Conservation (phyloP, 495 filamentous ascomycete genomes). For the Friedmanniomyces simplex region DNA sequence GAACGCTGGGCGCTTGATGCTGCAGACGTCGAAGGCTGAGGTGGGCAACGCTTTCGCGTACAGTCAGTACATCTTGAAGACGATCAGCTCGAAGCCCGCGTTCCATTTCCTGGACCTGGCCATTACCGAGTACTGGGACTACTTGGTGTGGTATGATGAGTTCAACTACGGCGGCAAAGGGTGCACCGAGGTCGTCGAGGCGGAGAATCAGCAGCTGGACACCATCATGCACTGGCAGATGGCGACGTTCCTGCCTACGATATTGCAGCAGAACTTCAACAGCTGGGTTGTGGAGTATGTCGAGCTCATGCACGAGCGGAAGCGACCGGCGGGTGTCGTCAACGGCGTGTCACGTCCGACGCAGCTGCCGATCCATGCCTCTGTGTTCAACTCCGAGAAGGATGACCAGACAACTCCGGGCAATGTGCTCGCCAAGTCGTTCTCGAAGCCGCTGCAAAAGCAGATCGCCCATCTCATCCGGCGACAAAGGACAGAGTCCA, state of each 20-base stretch:
- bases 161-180: slow-evolving; percentile 97
- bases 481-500: slow-evolving; percentile 73
- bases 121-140: slow-evolving; percentile 99
- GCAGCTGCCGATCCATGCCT: slow-evolving; percentile 56
- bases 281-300: slow-evolving; percentile 93
- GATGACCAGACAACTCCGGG: slow-evolving; percentile 47
- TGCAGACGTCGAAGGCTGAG: slow-evolving; percentile 94
- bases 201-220: slow-evolving; percentile 76
- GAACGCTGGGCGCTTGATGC: slow-evolving; percentile 72
- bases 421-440: slow-evolving; percentile 59
- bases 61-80: slow-evolving; percentile 92
- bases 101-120: slow-evolving; percentile 97
- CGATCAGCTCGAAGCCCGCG: slow-evolving; percentile 83
- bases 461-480: slow-evolving; percentile 71
- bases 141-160: slow-evolving; percentile 98
- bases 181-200: slow-evolving; percentile 69
- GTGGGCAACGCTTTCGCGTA: slow-evolving; percentile 97
- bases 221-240: slow-evolving; percentile 99
- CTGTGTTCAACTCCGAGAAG: slow-evolving; percentile 41
- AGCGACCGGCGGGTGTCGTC: slow-evolving; percentile 44
- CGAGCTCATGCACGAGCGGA: slow-evolving; percentile 80
- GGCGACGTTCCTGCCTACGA: slow-evolving; percentile 68
- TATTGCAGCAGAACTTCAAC: slow-evolving; percentile 76
- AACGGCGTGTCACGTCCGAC: slow-evolving; percentile 55
- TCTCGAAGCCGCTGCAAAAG: slow-evolving; percentile 83